Evolutionary conservation across 108 stramenopile genomes (phyloP), one percentile per base, ranked within the genome.

Genomic region (Fistulifera pelliculosa): DNA sequence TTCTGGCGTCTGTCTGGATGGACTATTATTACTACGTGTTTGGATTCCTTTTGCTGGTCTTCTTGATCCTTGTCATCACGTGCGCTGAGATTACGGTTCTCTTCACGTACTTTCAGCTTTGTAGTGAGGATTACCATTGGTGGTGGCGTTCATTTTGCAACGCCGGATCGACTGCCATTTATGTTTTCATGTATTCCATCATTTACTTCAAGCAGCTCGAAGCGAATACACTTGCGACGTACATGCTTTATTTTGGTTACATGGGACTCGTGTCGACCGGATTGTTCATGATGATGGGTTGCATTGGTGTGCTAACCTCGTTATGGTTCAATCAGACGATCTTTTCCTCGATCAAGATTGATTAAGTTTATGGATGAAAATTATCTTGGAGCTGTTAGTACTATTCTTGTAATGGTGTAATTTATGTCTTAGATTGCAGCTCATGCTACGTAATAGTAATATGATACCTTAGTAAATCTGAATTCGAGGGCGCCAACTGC

Each of bases 21-120:
- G 86, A 96, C 64, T 91, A 94, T 69, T 95, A 95, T 72, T 99
- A 98, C 81, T 97, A 93, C 68, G 93, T 99, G 61, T 99, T 99
- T 71, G 95, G 95, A 22, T 96, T 99, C 79, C 75, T 98, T 27
- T 68, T 97, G 43, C 44, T 98, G 42, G 97, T 96, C 41, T 93
- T 96, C 60, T 16, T 91, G 47, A 98, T 99, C 70, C 82, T 99
- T 47, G 47, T 96, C 49, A 64, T 95, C 31, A 98, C 97, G 8
- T 94, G 92, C 65, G 94, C 97, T 6, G 96, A 97, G 66, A 98
- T 98, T 61, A 95, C 95, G 48, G 72, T 98, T 39, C 79, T 98
- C 21, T 89, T 98, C 77, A 82, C 73, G 76, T 99, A 99, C 83
- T 99, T 98, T 75, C 96, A 96, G 78, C 92, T 98, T 6, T 94